Evolutionary conservation across 257 asterid species (phyloP).

Genomic region (Przewalskia tangutica): DNA sequence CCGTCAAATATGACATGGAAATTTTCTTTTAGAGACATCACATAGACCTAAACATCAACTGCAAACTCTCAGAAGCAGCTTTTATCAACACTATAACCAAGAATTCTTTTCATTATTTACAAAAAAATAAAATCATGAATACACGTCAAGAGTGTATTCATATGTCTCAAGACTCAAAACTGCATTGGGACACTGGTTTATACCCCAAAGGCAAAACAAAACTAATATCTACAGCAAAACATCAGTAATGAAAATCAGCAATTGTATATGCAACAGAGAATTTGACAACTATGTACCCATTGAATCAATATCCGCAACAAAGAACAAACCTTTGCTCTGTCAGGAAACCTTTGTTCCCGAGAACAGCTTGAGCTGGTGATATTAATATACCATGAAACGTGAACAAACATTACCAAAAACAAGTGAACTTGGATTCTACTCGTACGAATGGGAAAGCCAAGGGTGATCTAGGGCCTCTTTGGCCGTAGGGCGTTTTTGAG

Average conservation of each 20-base stretch:
- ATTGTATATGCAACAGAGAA: background rate
- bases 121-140: background rate
- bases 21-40: background rate
- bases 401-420: background rate
- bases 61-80: background rate
- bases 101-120: background rate
- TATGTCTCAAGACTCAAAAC: background rate
- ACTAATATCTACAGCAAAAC: background rate
- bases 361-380: background rate
- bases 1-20: background rate
- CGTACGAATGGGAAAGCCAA: conserved; percentile 50
- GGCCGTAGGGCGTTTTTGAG: conserved; percentile 62
- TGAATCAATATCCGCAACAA: background rate
- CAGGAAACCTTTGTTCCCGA: background rate
- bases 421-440: background rate
- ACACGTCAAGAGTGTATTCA: background rate
- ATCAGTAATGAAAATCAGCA: background rate
- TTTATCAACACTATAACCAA: background rate
- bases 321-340: background rate
- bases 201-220: background rate
- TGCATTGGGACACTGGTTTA: background rate
- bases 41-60: background rate
- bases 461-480: conserved; percentile 68
- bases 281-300: background rate
- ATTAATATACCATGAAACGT: background rate